Evolutionary conservation across 1,284 basidiomycete genomes (phyloP).

Genomic region (Cryptococcus amylolentus): DNA sequence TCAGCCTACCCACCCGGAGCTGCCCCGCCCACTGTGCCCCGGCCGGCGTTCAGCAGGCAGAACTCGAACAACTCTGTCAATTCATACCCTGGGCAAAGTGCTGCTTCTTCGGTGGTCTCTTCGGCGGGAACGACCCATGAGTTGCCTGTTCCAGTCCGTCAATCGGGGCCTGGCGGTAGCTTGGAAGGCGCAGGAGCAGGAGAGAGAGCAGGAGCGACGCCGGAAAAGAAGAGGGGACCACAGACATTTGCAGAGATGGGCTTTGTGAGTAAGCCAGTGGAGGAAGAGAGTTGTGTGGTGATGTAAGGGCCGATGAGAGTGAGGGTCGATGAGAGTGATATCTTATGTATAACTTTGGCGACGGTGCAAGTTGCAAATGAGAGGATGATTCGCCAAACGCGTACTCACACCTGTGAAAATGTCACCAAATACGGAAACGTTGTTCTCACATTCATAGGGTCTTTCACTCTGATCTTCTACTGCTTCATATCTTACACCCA

Average conservation of each 20-base stretch:
- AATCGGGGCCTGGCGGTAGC: neutral
- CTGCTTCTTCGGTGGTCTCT: no score
- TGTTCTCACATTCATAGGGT: no score
- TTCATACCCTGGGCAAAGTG: no score
- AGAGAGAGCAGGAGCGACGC: neutral
- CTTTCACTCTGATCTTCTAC: no score
- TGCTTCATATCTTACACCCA: no score
- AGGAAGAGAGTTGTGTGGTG: conserved; percentile 75
- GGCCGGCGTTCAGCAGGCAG: neutral
- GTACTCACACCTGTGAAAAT: no score
- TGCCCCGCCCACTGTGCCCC: neutral
- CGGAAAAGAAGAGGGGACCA: conserved; percentile 53
- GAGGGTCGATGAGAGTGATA: no score
- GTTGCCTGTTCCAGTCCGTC: neutral
- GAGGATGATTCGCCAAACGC: no score
- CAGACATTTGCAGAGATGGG: conserved; percentile 93
- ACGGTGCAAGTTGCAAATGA: no score
- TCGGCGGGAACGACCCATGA: no score
- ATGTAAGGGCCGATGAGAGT: conserved; percentile 55
- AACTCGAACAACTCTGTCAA: neutral
- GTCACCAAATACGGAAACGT: no score
- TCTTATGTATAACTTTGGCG: no score
- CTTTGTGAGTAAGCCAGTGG: conserved; percentile 65
- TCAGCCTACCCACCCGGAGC: conserved; percentile 8
- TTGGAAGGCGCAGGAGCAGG: neutral